These are phyloP conservation scores for Carnegiea gigantea DNA, from an alignment of 179 eudicot species.

Conservation along the genomic window DNA sequence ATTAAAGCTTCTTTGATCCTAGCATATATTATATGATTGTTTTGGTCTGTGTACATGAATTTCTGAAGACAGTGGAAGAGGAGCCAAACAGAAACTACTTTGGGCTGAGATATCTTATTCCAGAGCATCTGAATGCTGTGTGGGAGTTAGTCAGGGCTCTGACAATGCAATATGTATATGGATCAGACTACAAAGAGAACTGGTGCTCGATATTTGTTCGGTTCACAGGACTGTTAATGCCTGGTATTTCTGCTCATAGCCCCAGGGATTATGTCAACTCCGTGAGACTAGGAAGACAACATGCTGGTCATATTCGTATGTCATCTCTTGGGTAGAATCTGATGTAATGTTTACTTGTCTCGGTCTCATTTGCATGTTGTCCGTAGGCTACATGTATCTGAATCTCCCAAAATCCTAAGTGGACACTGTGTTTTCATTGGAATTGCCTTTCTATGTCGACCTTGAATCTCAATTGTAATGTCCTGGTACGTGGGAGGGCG, in stretches of 20 bases:
- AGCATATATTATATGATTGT: neutral
- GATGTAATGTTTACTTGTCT: neutral
- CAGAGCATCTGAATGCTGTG: conserved; percentile 52
- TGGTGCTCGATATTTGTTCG: conserved; percentile 54
- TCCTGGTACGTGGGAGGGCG: too few species aligned
- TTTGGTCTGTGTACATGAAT: conserved; percentile 5
- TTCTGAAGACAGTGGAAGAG: conserved; percentile 53
- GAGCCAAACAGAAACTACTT: conserved; percentile 74
- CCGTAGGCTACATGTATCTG: too few species aligned
- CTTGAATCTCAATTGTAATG: too few species aligned
- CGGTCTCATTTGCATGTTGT: neutral
- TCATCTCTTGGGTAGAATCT: conserved; percentile 9
- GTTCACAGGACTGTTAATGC: conserved; percentile 48
- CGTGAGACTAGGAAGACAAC: conserved; percentile 51
- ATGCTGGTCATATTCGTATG: conserved; percentile 4
- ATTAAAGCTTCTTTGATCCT: neutral
- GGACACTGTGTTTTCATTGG: too few species aligned
- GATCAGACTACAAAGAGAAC: conserved; percentile 57
- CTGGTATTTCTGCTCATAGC: conserved; percentile 77
- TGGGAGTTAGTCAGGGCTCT: conserved; percentile 80
- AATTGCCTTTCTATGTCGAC: too few species aligned
- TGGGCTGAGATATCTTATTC: conserved; percentile 50
- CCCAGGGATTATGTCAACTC: conserved; percentile 74
- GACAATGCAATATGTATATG: conserved; percentile 41
- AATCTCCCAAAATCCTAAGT: neutral